Evolutionary conservation across 177 flowering plant species (phyloP).

Genomic region (Vitis hybrid): DNA sequence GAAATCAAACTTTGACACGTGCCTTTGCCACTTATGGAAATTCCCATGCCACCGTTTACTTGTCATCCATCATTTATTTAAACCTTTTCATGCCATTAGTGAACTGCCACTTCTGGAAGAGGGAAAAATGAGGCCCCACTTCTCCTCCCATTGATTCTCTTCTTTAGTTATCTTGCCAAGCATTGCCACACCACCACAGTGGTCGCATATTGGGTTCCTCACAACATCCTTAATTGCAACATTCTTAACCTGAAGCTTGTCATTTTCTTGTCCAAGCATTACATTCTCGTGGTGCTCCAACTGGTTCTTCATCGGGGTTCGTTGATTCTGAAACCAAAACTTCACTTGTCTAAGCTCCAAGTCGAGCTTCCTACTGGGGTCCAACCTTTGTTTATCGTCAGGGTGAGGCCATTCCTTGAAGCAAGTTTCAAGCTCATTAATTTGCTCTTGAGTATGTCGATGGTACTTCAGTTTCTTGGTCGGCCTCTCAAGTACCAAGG

Average conservation of each 20-base stretch:
- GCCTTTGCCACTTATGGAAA: too few relatives aligned
- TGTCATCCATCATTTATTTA: too few relatives aligned
- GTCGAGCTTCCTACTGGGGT: slow-evolving; percentile 42
- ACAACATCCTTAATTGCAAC: slow-evolving; percentile 32
- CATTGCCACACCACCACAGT: slow-evolving; percentile 43
- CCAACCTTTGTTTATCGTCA: slow-evolving; percentile 55
- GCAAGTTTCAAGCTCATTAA: slow-evolving; percentile 59
- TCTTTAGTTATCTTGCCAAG: slow-evolving; percentile 31
- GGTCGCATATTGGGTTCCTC: slow-evolving; percentile 37
- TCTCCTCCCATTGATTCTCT: slow-evolving; percentile 25
- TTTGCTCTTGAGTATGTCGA: slow-evolving; percentile 55
- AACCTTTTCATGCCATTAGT: too few relatives aligned
- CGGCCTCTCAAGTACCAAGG: slow-evolving; percentile 9
- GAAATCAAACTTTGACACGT: too few relatives aligned
- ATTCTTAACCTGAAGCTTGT: slow-evolving; percentile 42
- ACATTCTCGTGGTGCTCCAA: slow-evolving; percentile 50
- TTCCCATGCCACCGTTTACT: too few relatives aligned
- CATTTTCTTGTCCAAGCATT: slow-evolving; percentile 49
- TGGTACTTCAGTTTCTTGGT: slow-evolving; percentile 48
- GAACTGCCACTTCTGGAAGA: too few relatives aligned
- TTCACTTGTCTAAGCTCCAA: slow-evolving; percentile 60
- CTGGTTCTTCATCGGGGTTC: slow-evolving; percentile 70
- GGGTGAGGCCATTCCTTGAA: slow-evolving; percentile 59
- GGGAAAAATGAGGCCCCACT: too few relatives aligned
- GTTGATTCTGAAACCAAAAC: slow-evolving; percentile 68